Evolutionary conservation across 805 yeast species (phyloP).

Genomic region (Schwanniomyces vanrijiae): DNA sequence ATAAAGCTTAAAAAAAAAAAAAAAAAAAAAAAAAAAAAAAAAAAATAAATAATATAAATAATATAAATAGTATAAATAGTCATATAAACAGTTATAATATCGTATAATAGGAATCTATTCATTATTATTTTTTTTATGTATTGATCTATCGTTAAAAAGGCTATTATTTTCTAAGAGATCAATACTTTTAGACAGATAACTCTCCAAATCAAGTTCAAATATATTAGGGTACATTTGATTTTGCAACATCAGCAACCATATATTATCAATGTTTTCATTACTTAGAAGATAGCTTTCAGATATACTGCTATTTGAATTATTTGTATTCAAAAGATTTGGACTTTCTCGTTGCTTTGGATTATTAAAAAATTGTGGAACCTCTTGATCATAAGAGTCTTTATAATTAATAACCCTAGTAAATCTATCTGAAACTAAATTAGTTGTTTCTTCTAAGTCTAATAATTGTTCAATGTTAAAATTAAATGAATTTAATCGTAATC

Average conservation of each 20-base stretch:
- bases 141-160: not conserved
- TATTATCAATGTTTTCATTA: not conserved
- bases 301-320: not conserved
- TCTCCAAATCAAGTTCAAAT: not conserved
- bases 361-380: not conserved
- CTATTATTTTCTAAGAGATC: not conserved
- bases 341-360: not conserved
- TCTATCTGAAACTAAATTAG: constrained; percentile 4
- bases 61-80: too few relatives aligned
- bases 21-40: too few relatives aligned
- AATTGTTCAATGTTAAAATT: constrained; percentile 10
- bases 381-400: constrained; percentile 7
- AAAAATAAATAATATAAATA: too few relatives aligned
- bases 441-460: constrained; percentile 25
- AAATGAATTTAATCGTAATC: constrained; percentile 14
- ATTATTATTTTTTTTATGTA: too few relatives aligned
- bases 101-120: too few relatives aligned
- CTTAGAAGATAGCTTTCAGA: not conserved
- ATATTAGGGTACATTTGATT: not conserved
- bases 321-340: not conserved
- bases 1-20: too few relatives aligned
- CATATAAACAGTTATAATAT: too few relatives aligned
- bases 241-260: constrained; percentile 1
- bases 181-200: not conserved
- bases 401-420: constrained; percentile 5